A percentile compares a stretch with the other conserved stretches of the same genome.
Conservation (phyloP, 305 asterid genomes). For the Solanum chacoense region DNA sequence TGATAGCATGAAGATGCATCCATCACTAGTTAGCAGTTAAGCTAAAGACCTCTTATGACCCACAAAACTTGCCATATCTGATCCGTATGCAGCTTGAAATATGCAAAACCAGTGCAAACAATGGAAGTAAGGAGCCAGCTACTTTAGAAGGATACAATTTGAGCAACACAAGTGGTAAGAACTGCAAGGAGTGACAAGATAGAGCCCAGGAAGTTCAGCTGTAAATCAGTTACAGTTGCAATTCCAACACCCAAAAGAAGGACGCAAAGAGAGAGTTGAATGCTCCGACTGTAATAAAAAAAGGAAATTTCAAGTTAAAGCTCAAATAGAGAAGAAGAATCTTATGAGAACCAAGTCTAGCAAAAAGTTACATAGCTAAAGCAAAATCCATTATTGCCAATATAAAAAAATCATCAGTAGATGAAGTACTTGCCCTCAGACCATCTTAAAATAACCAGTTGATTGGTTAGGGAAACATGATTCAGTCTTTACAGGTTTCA, state of each 20-base stretch:
- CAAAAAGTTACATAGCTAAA: not conserved
- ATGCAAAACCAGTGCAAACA: not conserved
- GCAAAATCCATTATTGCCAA: not conserved
- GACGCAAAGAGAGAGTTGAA: constrained; percentile 52
- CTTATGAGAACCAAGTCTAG: not conserved
- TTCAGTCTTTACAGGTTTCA: not conserved
- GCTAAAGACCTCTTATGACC: not conserved
- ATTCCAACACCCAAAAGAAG: constrained; percentile 87
- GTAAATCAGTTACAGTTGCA: constrained; percentile 83
- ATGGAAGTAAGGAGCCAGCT: not conserved
- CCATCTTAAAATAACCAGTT: not conserved
- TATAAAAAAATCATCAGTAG: not conserved
- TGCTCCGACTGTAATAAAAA: constrained; percentile 49
- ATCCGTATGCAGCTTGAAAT: not conserved
- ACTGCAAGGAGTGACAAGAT: constrained; percentile 71
- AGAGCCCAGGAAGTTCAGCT: constrained; percentile 72
- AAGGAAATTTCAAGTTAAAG: constrained; percentile 3
- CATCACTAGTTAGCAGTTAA: not conserved
- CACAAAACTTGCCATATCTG: not conserved
- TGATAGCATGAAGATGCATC: not conserved
- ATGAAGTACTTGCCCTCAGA: not conserved
- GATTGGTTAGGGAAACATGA: not conserved
- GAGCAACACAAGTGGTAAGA: constrained; percentile 72
- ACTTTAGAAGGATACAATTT: constrained; percentile 66
- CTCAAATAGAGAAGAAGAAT: not conserved